Base-by-base conservation (phyloP, 371 early-diverging fungal genomes). In the Haplosporangium sp. region DNA sequence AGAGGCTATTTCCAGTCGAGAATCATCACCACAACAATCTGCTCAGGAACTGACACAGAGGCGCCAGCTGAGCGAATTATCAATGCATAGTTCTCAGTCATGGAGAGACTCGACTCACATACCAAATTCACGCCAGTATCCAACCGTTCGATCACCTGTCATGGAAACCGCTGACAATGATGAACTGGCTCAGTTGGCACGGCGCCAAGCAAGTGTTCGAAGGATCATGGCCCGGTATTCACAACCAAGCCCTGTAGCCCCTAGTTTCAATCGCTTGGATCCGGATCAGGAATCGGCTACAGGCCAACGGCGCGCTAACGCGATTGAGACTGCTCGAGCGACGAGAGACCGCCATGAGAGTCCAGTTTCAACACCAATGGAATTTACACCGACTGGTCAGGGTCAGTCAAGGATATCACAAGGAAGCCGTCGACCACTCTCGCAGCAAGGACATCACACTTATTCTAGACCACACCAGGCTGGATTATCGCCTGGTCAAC, bases 181-280 rank as follows among this genome's bases (percentile, higher is more conserved):
- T 16, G 38, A 51, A 0, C 20, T 67, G 2, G 40, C 50, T 8
- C 55, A 57, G 10, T 11, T 71, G 7, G 57, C 69, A 7, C 59
- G 69, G 21, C 68, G 79, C 45, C 79, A 72, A 38, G 65, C 65
- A 5, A 72, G 58, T 38, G 73, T 72, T 5, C 68, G 69, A 3
- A 61, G 72, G 16, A 72, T 68, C 29, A 56, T 67, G 65, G 64
- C 72, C 20, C 42, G 69, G 47, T 72, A 72, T 37, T 72, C 68
- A 16, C 68, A 62, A 9, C 16, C 23, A 0, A 54, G 64, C 10
- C 61, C 62, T n/a, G 60, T 52, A 20, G 48, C 69, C 1, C 64
- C 67, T n/a, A 58, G 56, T 3, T 59, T 70, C 11, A 59, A 51
- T 1, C 64, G 29, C 11, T 42, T 47, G 21, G 58, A 48, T 9